These are phyloP conservation scores for Epichloe sp. DNA, from an alignment of 2,329 filamentous ascomycete genomes.

Conservation along the genomic window DNA sequence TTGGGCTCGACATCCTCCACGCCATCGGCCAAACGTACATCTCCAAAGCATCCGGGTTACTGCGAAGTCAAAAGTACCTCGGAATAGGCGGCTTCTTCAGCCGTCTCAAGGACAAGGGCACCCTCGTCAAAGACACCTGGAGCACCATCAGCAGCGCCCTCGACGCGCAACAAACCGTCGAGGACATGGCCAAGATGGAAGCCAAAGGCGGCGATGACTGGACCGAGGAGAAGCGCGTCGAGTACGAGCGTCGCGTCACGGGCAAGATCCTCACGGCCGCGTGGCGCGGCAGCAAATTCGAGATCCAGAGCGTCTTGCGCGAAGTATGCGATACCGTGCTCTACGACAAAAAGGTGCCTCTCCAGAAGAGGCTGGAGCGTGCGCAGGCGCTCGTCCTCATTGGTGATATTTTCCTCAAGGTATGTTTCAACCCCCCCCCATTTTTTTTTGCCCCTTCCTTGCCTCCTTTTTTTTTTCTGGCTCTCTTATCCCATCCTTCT, in stretches of 20 bases:
- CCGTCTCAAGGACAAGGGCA: conserved; percentile 90
- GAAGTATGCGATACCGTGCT: conserved; percentile 89
- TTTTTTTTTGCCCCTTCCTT: background rate
- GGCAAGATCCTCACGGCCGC: conserved; percentile 96
- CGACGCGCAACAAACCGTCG: conserved; percentile 95
- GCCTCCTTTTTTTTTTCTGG: background rate
- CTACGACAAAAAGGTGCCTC: conserved; percentile 62
- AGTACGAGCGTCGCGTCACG: conserved; percentile 91
- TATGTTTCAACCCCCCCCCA: conserved; percentile 27
- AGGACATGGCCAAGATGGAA: conserved; percentile 96
- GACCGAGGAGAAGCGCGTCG: conserved; percentile 93
- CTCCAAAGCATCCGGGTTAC: conserved; percentile 71
- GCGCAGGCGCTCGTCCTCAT: conserved; percentile 81
- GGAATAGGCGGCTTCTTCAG: conserved; percentile 93
- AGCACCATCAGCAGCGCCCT: conserved; percentile 93
- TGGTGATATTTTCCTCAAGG: conserved; percentile 80
- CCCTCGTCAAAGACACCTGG: conserved; percentile 95
- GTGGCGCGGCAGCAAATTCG: conserved; percentile 92
- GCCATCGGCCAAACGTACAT: conserved; percentile 88
- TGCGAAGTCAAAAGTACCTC: conserved; percentile 94
- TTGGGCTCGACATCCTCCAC: conserved; percentile 90
- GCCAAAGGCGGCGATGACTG: conserved; percentile 91
- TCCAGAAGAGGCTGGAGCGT: conserved; percentile 78
- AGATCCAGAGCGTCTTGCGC: conserved; percentile 89
- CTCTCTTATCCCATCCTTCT: too few relatives aligned